Evolutionary conservation across 2,329 filamentous ascomycete genomes (phyloP).

Genomic region (Ilyonectria sp.): DNA sequence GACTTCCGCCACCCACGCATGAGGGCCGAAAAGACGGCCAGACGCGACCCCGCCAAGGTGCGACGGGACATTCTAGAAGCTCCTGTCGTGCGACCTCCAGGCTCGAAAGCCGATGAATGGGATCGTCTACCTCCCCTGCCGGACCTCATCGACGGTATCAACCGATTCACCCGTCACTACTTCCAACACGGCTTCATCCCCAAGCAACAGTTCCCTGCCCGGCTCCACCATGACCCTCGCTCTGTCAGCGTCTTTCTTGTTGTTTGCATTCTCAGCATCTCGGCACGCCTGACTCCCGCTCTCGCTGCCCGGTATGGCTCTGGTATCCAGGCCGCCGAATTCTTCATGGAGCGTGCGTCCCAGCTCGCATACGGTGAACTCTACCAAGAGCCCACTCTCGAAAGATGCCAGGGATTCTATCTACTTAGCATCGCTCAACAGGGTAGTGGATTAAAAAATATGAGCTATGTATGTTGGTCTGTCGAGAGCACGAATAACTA

Average conservation of each 20-base stretch:
- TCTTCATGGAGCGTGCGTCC: slow-evolving; percentile 67
- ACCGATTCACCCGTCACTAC: slow-evolving; percentile 68
- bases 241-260: slow-evolving; percentile 70
- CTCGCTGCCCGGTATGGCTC: slow-evolving; percentile 64
- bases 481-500: not conserved
- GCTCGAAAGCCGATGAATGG: slow-evolving; percentile 59
- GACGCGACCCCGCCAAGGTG: slow-evolving; percentile 56
- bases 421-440: slow-evolving; percentile 72
- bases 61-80: slow-evolving; percentile 54
- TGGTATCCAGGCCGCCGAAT: slow-evolving; percentile 67
- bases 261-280: slow-evolving; percentile 69
- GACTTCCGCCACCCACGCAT: slow-evolving; percentile 70
- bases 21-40: slow-evolving; percentile 62
- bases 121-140: slow-evolving; percentile 64
- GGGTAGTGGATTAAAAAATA: slow-evolving; percentile 67
- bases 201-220: slow-evolving; percentile 65
- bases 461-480: slow-evolving; percentile 64
- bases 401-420: slow-evolving; percentile 72
- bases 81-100: slow-evolving; percentile 38
- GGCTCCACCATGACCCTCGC: slow-evolving; percentile 62
- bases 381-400: slow-evolving; percentile 67
- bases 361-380: slow-evolving; percentile 64
- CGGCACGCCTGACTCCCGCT: slow-evolving; percentile 67
- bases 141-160: slow-evolving; percentile 67
- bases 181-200: slow-evolving; percentile 74